phyloP scores from a whole-genome alignment of 805 yeast genomes.

The Teunomyces cretensis region DNA sequence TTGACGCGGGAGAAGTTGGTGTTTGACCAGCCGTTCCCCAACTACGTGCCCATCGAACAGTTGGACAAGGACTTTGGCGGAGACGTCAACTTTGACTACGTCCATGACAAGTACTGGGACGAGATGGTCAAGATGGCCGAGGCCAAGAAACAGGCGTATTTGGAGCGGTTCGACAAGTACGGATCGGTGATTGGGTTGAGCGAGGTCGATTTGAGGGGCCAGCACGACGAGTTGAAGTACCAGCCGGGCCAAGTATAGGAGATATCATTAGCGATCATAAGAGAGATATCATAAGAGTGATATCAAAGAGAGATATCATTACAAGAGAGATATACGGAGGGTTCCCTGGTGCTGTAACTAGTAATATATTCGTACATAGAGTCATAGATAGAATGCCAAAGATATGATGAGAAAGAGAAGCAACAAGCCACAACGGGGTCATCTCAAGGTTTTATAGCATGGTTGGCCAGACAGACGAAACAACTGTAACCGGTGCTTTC shows the following conservation, averaged over 20 bases:
- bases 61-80: constrained; percentile 88
- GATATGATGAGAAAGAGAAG: no score
- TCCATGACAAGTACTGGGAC: constrained; percentile 80
- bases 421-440: no score
- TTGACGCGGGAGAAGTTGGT: constrained; percentile 90
- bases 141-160: constrained; percentile 59
- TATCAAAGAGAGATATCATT: no score
- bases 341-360: no score
- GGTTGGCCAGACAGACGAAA: no score
- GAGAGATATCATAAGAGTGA: no score
- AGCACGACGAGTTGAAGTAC: constrained; percentile 27
- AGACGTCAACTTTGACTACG: constrained; percentile 74
- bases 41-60: constrained; percentile 79
- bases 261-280: no score
- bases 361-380: no score
- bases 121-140: constrained; percentile 60
- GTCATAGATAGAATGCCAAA: no score
- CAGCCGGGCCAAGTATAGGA: constrained; percentile 11
- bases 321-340: no score
- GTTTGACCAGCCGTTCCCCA: constrained; percentile 82
- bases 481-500: no score
- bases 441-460: no score
- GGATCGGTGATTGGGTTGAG: constrained; percentile 78
- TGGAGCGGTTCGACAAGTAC: constrained; percentile 65
- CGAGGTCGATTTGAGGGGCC: constrained; percentile 72